phyloP scores from a whole-genome alignment of 23 red algal genomes.

The Agarophyton chilense region DNA sequence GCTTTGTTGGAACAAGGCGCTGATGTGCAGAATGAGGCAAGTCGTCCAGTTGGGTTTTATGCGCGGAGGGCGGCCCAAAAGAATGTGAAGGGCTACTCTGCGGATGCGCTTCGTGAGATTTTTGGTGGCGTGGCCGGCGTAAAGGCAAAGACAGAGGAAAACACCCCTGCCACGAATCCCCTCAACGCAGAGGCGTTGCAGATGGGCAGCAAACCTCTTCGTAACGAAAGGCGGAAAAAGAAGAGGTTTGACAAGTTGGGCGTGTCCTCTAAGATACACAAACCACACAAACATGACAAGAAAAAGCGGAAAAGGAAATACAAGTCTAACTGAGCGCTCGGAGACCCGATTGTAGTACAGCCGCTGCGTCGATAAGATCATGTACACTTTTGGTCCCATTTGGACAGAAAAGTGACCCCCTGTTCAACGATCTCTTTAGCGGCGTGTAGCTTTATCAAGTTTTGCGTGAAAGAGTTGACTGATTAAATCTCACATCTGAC shows the following conservation, averaged over 20 bases:
- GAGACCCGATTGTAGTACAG: not conserved
- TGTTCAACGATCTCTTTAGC: too few species aligned
- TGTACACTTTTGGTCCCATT: not conserved
- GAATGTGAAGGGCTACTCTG: slow-evolving; percentile 54
- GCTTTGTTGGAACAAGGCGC: not conserved
- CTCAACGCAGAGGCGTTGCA: too few species aligned
- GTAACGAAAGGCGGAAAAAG: slow-evolving; percentile 26
- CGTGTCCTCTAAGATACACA: slow-evolving; percentile 17
- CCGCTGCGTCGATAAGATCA: not conserved
- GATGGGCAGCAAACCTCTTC: not conserved
- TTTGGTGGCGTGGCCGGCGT: slow-evolving; percentile 31
- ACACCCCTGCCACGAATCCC: not conserved
- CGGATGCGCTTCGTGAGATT: slow-evolving; percentile 64
- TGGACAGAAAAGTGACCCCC: too few species aligned
- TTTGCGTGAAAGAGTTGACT: too few species aligned
- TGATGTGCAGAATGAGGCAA: not conserved
- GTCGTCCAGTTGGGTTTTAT: slow-evolving; percentile 30
- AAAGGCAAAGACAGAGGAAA: not conserved
- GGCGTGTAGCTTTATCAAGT: too few species aligned
- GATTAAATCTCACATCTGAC: too few species aligned
- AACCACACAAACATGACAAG: slow-evolving; percentile 29
- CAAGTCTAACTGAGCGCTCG: not conserved
- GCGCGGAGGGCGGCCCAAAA: slow-evolving; percentile 56
- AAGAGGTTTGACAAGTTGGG: slow-evolving; percentile 27
- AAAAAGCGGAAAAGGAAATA: slow-evolving; percentile 34